These are phyloP conservation scores for Rhododendron williamsianum DNA, from an alignment of 148 eudicot genomes.

Conservation along the genomic window DNA sequence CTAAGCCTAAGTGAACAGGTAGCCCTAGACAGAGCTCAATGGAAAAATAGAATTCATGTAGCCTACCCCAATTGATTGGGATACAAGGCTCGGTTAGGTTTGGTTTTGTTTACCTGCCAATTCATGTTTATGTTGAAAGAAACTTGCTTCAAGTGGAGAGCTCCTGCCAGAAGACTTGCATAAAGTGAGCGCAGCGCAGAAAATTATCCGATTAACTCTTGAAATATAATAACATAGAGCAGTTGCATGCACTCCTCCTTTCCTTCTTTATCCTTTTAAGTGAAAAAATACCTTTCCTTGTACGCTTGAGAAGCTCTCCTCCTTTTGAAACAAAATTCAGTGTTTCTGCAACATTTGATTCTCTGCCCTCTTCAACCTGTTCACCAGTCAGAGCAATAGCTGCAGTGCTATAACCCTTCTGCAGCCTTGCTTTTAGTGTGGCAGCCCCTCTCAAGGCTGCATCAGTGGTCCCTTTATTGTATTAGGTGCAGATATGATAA, in stretches of 20 bases:
- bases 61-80: not conserved
- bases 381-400: constrained; percentile 36
- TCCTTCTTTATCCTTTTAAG: not conserved
- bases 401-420: constrained; percentile 44
- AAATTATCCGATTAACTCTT: not conserved
- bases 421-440: constrained; percentile 64
- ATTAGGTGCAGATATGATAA: not conserved
- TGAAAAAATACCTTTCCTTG: constrained; percentile 64
- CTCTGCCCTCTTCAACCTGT: constrained; percentile 48
- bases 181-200: constrained; percentile 3
- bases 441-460: constrained; percentile 83
- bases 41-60: too few species aligned
- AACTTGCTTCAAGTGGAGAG: constrained; percentile 87
- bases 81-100: not conserved
- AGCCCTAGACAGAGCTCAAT: too few species aligned
- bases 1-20: too few species aligned
- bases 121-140: constrained; percentile 67
- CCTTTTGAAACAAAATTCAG: constrained; percentile 66
- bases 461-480: not conserved
- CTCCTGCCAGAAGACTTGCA: constrained; percentile 46
- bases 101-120: constrained; percentile 51
- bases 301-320: constrained; percentile 82
- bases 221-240: not conserved
- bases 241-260: not conserved
- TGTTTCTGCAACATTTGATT: constrained; percentile 34